Base-by-base conservation (phyloP, 2,329 filamentous ascomycete species). In the Penicillium sp. region DNA sequence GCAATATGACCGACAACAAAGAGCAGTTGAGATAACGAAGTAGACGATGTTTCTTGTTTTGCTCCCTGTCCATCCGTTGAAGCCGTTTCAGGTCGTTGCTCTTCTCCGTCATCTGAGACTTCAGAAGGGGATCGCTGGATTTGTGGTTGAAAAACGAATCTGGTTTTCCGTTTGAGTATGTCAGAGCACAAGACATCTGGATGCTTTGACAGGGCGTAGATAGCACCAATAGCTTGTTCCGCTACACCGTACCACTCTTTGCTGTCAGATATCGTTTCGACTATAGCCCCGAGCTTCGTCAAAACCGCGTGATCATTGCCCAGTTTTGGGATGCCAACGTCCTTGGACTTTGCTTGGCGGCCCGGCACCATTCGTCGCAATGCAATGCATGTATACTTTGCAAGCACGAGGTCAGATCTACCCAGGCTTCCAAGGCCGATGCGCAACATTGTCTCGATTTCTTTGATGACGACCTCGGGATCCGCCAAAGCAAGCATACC, bases 1-100 rank as follows among this genome's bases (percentile, higher is more conserved):
- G 93, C 93, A 42, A 97, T 87, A 64, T 98, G 93, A 0, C 93
- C 93, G 26, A 97, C 91, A 32, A 95, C 85, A 65, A 97, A 97
- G 0, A 98, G 77, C 2, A 98, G 78, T 62, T 97, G 93, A 0
- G 93, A 95, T 2, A 98, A 76, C 0, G 81, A 83, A 41, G 89
- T 78, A 1, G 88, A 66, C 7, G 66, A 83, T 4, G 83, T 80
- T 58, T 84, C 87, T 26, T 83, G 80, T 62, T 77, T 81, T 8
- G 75, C 69, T 19, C 55, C 53, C 22, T 68, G 64, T 24, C 57
- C 59, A 7, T 71, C 64, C 6, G 57, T 61, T 12, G 62, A 65
- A 24, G 66, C 63, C 52, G 66, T 67, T 19, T 57, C 63, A 12
- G 66, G 63, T n/a, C 61, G 61, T 51, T 66, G 57, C 7, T 68